A percentile compares a stretch with the other conserved stretches of the same genome.
phyloP scores from a whole-genome alignment of 2,329 filamentous ascomycete genomes.

The Coniochaeta hoffmannii region DNA sequence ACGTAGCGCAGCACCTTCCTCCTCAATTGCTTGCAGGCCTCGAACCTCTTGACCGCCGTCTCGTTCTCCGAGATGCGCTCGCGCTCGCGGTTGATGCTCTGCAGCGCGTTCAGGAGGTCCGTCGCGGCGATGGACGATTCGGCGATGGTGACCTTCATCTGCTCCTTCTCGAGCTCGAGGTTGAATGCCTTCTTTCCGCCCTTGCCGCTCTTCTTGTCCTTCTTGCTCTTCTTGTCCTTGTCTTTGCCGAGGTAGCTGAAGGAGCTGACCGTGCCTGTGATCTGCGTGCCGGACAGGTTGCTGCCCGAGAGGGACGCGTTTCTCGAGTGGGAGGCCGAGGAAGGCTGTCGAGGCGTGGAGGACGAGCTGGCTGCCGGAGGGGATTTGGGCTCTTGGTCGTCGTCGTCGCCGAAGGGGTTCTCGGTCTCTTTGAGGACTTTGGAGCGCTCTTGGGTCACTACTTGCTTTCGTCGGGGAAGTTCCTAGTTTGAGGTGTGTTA shows the following conservation, averaged over 20 bases:
- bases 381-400: conserved; percentile 25
- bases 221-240: conserved; percentile 34
- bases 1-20: conserved; percentile 80
- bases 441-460: conserved; percentile 68
- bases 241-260: conserved; percentile 38
- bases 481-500: conserved; percentile 36
- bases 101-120: conserved; percentile 79
- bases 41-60: conserved; percentile 68
- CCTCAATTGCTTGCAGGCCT: conserved; percentile 77
- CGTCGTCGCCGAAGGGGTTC: conserved; percentile 59
- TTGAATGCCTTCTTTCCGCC: conserved; percentile 64
- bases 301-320: conserved; percentile 13
- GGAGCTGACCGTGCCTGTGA: conserved; percentile 27
- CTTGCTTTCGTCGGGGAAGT: conserved; percentile 61
- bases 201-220: conserved; percentile 45
- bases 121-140: conserved; percentile 86
- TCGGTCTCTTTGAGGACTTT: conserved; percentile 79
- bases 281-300: conserved; percentile 13
- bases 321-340: conserved; percentile 16
- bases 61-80: conserved; percentile 83
- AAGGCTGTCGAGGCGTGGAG: conserved; percentile 13
- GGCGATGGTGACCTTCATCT: conserved; percentile 83
- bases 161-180: conserved; percentile 77
- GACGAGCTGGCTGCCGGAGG: conserved; percentile 7
- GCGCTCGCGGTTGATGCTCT: conserved; percentile 82